Base-by-base conservation (phyloP, 2,329 filamentous ascomycete species). In the Monilinia aucupariae region DNA sequence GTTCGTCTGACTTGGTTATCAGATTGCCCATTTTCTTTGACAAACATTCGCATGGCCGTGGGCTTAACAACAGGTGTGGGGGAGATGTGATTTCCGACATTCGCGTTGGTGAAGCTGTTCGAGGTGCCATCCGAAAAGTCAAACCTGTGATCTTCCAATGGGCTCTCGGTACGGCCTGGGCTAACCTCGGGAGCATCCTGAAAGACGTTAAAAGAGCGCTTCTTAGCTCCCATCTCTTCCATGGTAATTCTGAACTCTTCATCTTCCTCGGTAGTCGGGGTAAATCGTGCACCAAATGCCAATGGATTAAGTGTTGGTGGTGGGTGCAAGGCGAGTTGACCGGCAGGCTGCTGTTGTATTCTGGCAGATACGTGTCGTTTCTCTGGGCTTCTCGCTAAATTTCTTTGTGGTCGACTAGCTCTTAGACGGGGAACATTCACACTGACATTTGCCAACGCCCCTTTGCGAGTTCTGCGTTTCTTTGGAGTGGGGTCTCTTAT, bases 231-330 rank as follows among this genome's bases (percentile, higher is more conserved):
- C 62, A 69, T 67, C 22, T 66, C 66, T 22, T 68, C 70, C 37
- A 71, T 39, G 3, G 71, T 73, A 61, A 74, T 51, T 64, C 66
- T 65, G 62, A 73, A 72, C 50, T 74, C 72, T 59, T 73, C 72
- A 22, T 71, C 65, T 56, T 74, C 72, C 9, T 74, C 72, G 15
- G 64, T 59, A 39, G 62, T 71, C 45, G 70, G 68, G 47, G 66
- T 60, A 55, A 69, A 68, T 56, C 61, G 37, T 34, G 62, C 55
- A 62, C 64, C 67, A 34, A 68, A 64, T 30, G 65, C 66, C 22
- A 71, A 64, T 20, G 69, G 69, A 59, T 72, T 72, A n/a, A 68
- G 63, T 37, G 58, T 62, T 48, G 67, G 66, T 45, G 64, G 34
- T 43, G 66, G 65, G 41, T 65, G 25, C 32, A 64, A 61, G 6